phyloP scores from a whole-genome alignment of 2,329 filamentous ascomycete species.

The Clonostachys solani region DNA sequence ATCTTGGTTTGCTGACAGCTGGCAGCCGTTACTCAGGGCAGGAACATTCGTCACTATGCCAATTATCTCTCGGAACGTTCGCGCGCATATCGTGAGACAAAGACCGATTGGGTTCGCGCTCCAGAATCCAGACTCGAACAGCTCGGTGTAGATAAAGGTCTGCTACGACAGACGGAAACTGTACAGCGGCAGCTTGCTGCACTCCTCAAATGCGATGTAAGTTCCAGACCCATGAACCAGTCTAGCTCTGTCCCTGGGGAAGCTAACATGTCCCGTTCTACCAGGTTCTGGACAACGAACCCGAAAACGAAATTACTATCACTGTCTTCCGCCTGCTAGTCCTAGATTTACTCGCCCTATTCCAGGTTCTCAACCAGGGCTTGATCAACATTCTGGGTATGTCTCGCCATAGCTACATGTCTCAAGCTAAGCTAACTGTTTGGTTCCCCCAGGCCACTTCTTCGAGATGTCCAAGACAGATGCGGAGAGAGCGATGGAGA shows the following conservation, averaged over 20 bases:
- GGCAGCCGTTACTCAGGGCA: constrained; percentile 86
- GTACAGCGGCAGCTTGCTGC: constrained; percentile 86
- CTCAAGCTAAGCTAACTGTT: constrained; percentile 5
- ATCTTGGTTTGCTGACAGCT: not conserved
- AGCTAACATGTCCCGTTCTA: constrained; percentile 3
- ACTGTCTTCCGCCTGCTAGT: constrained; percentile 91
- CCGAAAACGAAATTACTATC: constrained; percentile 94
- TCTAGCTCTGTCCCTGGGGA: constrained; percentile 2
- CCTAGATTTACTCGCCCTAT: constrained; percentile 82
- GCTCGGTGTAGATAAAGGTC: constrained; percentile 83
- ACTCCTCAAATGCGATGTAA: constrained; percentile 83
- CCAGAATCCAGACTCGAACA: constrained; percentile 81
- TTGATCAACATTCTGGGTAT: constrained; percentile 93
- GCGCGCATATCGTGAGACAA: constrained; percentile 76
- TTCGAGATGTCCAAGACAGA: constrained; percentile 97
- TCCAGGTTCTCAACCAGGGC: constrained; percentile 93
- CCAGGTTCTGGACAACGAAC: constrained; percentile 79
- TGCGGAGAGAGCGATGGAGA: constrained; percentile 83
- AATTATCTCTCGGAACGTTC: constrained; percentile 82
- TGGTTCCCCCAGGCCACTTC: constrained; percentile 67
- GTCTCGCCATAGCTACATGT: constrained; percentile 17
- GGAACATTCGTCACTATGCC: constrained; percentile 89
- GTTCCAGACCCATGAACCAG: constrained; percentile 21
- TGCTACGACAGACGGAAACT: constrained; percentile 85
- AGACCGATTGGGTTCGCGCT: constrained; percentile 82